Evolutionary conservation across 345 rosid species (phyloP).

Genomic region (Ceriops decandra): DNA sequence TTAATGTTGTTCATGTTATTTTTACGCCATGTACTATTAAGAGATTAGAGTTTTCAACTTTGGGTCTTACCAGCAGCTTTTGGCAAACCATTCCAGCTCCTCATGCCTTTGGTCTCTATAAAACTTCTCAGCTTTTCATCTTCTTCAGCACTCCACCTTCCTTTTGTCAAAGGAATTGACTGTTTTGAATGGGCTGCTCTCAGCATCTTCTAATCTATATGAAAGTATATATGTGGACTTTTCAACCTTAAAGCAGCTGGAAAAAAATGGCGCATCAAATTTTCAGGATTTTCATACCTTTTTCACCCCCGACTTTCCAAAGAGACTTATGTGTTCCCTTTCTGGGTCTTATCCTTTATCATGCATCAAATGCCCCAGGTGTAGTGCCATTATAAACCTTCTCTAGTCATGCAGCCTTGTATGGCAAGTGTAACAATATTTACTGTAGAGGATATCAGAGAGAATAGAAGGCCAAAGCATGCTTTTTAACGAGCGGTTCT

Average conservation of each 20-base stretch:
- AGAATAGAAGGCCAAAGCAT: neutral
- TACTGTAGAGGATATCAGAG: neutral
- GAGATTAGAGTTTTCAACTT: neutral
- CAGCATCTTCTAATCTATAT: neutral
- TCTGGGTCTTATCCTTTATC: neutral
- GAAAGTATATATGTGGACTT: neutral
- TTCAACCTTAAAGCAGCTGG: neutral
- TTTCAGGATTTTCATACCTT: neutral
- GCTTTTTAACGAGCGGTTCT: neutral
- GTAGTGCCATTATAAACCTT: neutral
- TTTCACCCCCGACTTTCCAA: neutral
- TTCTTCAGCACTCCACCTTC: constrained; percentile 32
- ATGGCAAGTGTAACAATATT: neutral
- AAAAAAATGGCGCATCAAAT: neutral
- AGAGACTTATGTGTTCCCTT: neutral
- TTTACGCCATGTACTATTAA: too few species aligned
- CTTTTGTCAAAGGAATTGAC: constrained; percentile 17
- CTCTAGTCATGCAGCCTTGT: neutral
- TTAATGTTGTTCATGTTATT: too few species aligned
- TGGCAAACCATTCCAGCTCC: constrained; percentile 35
- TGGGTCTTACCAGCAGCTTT: constrained; percentile 27
- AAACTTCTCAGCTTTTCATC: constrained; percentile 26
- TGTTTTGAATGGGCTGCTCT: neutral
- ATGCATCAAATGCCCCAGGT: neutral
- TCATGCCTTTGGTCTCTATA: constrained; percentile 22